phyloP scores from a whole-genome alignment of 257 asterid species.

The Cynanchum wilfordii region DNA sequence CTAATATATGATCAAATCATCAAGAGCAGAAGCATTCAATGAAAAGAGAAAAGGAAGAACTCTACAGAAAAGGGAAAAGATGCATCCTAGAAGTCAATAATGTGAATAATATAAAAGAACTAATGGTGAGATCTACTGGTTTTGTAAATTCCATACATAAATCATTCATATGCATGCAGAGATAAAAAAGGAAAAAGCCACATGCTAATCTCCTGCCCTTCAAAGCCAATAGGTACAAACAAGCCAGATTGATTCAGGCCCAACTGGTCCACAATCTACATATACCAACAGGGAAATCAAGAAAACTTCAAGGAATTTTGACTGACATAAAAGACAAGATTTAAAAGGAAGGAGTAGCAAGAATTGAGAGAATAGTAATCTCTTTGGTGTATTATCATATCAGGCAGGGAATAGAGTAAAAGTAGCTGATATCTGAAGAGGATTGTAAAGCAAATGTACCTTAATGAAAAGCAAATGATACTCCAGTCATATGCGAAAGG shows the following conservation, averaged over 20 bases:
- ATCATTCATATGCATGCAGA: not conserved
- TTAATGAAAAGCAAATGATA: not conserved
- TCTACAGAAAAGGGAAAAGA: not conserved
- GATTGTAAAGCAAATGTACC: not conserved
- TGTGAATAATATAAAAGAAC: not conserved
- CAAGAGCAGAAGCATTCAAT: not conserved
- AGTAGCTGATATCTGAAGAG: not conserved
- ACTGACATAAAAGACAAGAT: not conserved
- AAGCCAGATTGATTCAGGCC: not conserved
- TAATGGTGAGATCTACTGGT: not conserved
- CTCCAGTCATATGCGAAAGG: not conserved
- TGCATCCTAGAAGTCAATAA: not conserved
- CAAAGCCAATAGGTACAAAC: not conserved
- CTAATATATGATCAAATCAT: conserved; percentile 35
- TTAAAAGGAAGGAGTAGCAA: not conserved
- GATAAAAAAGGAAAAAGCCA: not conserved
- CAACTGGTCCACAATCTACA: not conserved
- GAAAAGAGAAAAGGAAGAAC: not conserved
- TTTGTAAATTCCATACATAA: not conserved
- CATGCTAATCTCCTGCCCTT: not conserved
- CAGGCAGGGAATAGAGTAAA: not conserved
- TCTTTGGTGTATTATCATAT: not conserved
- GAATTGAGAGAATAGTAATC: not conserved
- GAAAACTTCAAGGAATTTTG: not conserved
- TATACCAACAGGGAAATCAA: not conserved